phyloP scores from a whole-genome alignment of 768 basidiomycete genomes.

The Tricholoma hemisulphureum region DNA sequence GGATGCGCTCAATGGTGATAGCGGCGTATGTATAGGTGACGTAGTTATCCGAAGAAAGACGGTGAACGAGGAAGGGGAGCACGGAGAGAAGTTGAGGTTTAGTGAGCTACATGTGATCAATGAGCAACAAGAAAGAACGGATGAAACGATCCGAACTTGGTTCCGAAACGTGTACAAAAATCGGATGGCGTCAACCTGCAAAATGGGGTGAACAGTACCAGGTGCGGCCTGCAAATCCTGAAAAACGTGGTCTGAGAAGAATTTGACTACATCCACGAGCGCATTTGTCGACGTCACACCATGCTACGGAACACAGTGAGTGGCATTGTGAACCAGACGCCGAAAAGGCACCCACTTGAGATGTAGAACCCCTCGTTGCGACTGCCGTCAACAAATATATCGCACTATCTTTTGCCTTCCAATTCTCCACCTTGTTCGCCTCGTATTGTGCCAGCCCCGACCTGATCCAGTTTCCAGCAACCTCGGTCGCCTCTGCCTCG shows the following conservation, averaged over 20 bases:
- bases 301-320: slow-evolving; percentile 47
- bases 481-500: slow-evolving; percentile 83
- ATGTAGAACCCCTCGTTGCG: slow-evolving; percentile 85
- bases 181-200: slow-evolving; percentile 95
- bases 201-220: slow-evolving; percentile 77
- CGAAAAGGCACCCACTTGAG: slow-evolving; percentile 52
- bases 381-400: slow-evolving; percentile 93
- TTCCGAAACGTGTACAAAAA: slow-evolving; percentile 95
- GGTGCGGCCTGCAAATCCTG: slow-evolving; percentile 74
- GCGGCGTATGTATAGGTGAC: slow-evolving; percentile 96
- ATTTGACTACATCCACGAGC: slow-evolving; percentile 90
- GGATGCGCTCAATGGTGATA: slow-evolving; percentile 93
- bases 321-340: slow-evolving; percentile 2
- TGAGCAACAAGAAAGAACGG: slow-evolving; percentile 1
- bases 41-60: slow-evolving; percentile 81
- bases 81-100: slow-evolving; percentile 93
- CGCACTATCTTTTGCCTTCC: slow-evolving; percentile 93
- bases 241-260: slow-evolving; percentile 91
- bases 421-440: slow-evolving; percentile 57
- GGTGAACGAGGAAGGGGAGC: slow-evolving; percentile 79
- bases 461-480: slow-evolving; percentile 82
- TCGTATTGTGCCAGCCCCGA: slow-evolving; percentile 70
- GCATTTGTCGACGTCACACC: slow-evolving; percentile 93
- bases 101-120: slow-evolving; percentile 55
- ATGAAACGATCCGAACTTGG: slow-evolving; percentile 47